Base-by-base conservation (phyloP, 2,329 filamentous ascomycete species). In the Xylaria sp. region DNA sequence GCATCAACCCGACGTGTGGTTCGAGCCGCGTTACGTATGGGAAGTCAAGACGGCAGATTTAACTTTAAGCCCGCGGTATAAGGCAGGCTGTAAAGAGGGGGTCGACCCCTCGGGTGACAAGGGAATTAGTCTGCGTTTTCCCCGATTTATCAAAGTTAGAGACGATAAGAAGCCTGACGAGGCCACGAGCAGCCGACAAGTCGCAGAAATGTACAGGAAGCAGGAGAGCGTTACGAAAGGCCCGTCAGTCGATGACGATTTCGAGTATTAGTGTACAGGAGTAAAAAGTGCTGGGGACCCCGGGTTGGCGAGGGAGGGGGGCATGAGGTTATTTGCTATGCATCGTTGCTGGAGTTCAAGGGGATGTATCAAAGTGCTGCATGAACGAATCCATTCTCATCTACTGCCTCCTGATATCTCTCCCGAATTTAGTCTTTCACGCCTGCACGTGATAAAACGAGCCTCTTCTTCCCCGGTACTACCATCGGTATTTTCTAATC, bases 1-100 rank as follows among this genome's bases (percentile, higher is more conserved):
- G 82, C 94, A 98, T 79, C 96, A 99, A 80, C 96, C 96, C 1
- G 96, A 99, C 80, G 94, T 99, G 46, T 99, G 96, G 96, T 96
- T 99, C 79, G 96, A 99, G 85, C 93, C 96, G 15, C 90, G 90
- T 51, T 91, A 92, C 76, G 96, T 99, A 1, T 99, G 96, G 96
- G 96, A 99, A 82, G 94, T 99, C 74, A 97, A 95, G 84, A 97
- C 95, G 13, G 96, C 96, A 0, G 96, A 99, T 84, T 81, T 99
- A 75, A 98, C 96, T 1, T 87, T 99, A 25, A 95, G 92, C 74
- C 96, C 96, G 32, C 86, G 94, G 48, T 99, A 99, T 82, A 94
- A 94, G 82, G 96, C 96, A n/a, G 96, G 93, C 0, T 89, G 89
- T 56, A 90, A 91, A 74, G 93, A 97, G 78, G 90, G 94, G 7